A percentile compares a stretch with the other conserved stretches of the same genome.
Conservation (phyloP, 2,329 filamentous ascomycete species). For the Phyllosticta citrichinensis region DNA sequence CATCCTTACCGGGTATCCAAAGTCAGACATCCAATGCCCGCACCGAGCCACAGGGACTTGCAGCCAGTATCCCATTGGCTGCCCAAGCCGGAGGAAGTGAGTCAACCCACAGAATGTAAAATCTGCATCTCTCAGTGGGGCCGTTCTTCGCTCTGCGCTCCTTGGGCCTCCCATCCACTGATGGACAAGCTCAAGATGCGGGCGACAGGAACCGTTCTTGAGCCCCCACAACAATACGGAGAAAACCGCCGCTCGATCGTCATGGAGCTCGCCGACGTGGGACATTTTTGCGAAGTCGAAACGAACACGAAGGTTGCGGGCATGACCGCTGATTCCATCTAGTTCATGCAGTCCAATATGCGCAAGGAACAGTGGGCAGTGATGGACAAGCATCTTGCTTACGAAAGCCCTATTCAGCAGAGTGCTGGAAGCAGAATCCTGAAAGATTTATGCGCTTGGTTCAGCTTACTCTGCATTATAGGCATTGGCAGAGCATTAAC, state of each 20-base stretch:
- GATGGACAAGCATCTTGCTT: background rate
- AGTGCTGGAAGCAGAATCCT: background rate
- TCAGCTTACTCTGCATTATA: background rate
- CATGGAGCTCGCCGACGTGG: background rate
- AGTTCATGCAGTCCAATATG: background rate
- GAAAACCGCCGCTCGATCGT: background rate
- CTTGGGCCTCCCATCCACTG: background rate
- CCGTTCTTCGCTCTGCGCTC: background rate
- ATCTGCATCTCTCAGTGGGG: background rate
- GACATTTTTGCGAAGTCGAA: background rate
- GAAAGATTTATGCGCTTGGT: background rate
- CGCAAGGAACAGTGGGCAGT: background rate
- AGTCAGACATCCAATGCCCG: background rate
- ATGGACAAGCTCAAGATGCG: background rate
- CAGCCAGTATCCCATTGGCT: background rate
- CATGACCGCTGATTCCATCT: background rate
- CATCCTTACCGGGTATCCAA: background rate
- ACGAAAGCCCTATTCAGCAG: background rate
- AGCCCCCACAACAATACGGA: background rate
- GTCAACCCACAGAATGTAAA: background rate
- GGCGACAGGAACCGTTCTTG: background rate
- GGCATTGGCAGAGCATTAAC: background rate
- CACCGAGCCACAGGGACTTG: background rate
- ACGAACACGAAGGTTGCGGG: background rate
- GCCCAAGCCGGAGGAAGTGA: background rate